Base-by-base conservation (phyloP, 1,284 basidiomycete genomes). In the Cystobasidium pallidum region DNA sequence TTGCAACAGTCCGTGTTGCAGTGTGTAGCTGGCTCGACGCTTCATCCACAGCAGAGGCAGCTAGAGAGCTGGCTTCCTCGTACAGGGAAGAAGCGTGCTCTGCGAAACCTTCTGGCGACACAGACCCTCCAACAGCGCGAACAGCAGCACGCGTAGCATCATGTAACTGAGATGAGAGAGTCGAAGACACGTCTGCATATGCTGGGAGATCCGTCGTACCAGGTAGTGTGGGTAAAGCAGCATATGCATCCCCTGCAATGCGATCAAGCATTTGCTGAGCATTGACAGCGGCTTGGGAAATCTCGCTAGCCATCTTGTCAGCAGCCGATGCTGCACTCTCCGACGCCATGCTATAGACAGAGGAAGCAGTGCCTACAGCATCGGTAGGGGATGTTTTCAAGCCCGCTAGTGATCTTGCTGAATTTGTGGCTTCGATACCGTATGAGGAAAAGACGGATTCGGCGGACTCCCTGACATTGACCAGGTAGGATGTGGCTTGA, bases 401-500 rank as follows among this genome's bases (percentile, higher is more conserved):
- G 2, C 70, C 65, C 28, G 64, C 70, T 21, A 72, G 64, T 15
- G 66, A 67, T 30, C 30, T 36, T 36, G 72, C 72, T 10, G 54
- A 52, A 24, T 68, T 67, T 19, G 52, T 59, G 13, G 67, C 67
- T 51, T 62, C 67, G 15, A 32, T 28, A 30, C 47, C 68, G 19
- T 71, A 71, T 24, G 68, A 71, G 15, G 45, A 41, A 34, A 55
- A 59, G n/a, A 71, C 7, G 4, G 68, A 63, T n/a, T 57, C 45
- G 15, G 68, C 68, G 10, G 58, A 63, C 28, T 49, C 68, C 17
- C 51, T 30, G 24, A 55, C 32, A n/a, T 71, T 61, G 59, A 59
- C 68, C 4, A 71, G 59, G 30, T 63, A 64, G 19, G 68, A 19
- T 26, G 68, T 63, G 2, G 72, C 72, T 62, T 73, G 72, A 26